These are phyloP conservation scores for Aspergillus indologenus DNA, from an alignment of 495 filamentous ascomycete genomes.

Conservation along the genomic window DNA sequence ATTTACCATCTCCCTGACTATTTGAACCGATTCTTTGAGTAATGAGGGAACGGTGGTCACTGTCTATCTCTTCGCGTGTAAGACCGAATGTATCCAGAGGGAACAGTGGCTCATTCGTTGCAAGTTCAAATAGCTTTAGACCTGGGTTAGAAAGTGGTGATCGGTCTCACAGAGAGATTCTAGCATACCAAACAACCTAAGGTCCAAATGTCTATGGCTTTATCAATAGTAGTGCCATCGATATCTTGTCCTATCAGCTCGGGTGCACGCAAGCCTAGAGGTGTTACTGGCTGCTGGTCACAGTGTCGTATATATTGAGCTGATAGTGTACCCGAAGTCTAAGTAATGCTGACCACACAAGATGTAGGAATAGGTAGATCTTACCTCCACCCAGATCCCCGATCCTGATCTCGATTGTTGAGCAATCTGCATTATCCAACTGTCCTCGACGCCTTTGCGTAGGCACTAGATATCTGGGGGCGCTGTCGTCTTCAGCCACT, in stretches of 20 bases:
- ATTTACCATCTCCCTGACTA: constrained; percentile 6
- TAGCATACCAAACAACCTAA: constrained; percentile 24
- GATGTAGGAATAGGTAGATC: too few relatives aligned
- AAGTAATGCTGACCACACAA: not conserved
- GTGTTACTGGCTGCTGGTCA: constrained; percentile 16
- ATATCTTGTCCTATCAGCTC: too few relatives aligned
- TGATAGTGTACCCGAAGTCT: not conserved
- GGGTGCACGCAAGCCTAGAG: constrained; percentile 19
- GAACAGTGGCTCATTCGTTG: constrained; percentile 26
- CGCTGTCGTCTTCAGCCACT: constrained; percentile 17
- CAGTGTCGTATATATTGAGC: too few relatives aligned
- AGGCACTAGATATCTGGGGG: constrained; percentile 20
- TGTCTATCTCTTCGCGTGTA: constrained; percentile 14
- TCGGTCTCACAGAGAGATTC: constrained; percentile 1
- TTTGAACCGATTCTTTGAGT: constrained; percentile 9
- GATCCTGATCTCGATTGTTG: constrained; percentile 19
- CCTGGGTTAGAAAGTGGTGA: not conserved
- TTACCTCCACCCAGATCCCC: constrained; percentile 25
- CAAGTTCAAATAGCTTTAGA: constrained; percentile 24
- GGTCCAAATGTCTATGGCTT: constrained; percentile 22
- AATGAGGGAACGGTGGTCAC: constrained; percentile 11
- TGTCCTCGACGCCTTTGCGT: constrained; percentile 17
- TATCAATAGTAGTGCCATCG: constrained; percentile 13
- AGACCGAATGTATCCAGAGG: constrained; percentile 17
- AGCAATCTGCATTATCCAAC: constrained; percentile 16